Evolutionary conservation across 2,329 filamentous ascomycete genomes (phyloP).

Genomic region (Sclerotinia minor): DNA sequence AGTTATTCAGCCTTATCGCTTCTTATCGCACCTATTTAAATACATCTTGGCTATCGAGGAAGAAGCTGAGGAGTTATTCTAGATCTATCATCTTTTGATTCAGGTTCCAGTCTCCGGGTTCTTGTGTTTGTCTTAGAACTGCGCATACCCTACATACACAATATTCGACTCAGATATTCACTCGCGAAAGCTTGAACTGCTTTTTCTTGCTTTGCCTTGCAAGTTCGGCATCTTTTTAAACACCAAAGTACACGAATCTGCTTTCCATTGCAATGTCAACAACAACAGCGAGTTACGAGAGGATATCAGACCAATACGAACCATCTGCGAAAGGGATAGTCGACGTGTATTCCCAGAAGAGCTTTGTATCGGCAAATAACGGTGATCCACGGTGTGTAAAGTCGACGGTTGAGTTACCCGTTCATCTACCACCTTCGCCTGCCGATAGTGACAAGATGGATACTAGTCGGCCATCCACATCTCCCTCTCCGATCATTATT

Average conservation of each 20-base stretch:
- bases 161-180: neutral
- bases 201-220: neutral
- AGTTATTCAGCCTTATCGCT: conserved; percentile 16
- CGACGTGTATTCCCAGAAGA: conserved; percentile 7
- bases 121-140: neutral
- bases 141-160: neutral
- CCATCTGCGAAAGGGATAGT: conserved; percentile 5
- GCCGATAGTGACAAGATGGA: conserved; percentile 35
- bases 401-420: conserved; percentile 23
- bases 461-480: conserved; percentile 27
- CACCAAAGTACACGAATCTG: neutral
- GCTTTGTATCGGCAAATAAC: neutral
- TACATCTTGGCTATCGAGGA: neutral
- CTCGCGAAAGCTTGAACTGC: neutral
- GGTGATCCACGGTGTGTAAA: conserved; percentile 20
- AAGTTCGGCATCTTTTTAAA: neutral
- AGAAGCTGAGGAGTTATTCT: neutral
- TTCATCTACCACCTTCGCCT: conserved; percentile 36
- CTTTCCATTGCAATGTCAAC: conserved; percentile 7
- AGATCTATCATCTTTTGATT: conserved; percentile 7
- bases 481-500: conserved; percentile 21
- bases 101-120: neutral
- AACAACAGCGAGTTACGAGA: conserved; percentile 10
- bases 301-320: conserved; percentile 11
- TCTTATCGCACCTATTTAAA: conserved; percentile 6